These are phyloP conservation scores for Boletus eberwhitei DNA, from an alignment of 768 basidiomycete species.

Conservation along the genomic window DNA sequence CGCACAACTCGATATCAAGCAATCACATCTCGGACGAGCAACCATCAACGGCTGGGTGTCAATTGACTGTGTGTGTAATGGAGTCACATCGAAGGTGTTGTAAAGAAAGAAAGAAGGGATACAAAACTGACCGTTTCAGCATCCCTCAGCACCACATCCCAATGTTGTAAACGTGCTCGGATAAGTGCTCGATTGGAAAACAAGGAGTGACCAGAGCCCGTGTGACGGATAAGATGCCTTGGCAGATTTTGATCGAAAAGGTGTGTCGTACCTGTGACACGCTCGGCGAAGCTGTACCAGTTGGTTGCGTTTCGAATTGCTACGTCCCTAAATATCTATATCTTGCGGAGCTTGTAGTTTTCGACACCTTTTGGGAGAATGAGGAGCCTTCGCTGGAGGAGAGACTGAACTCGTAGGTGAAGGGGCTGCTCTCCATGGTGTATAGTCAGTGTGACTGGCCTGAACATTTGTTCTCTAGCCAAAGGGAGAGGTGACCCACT, in stretches of 20 bases:
- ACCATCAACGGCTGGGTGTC: slow-evolving; percentile 8
- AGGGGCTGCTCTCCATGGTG: background rate
- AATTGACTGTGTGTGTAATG: background rate
- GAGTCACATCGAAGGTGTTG: background rate
- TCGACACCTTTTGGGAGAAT: slow-evolving; percentile 30
- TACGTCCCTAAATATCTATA: slow-evolving; percentile 16
- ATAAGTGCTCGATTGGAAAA: slow-evolving; percentile 7
- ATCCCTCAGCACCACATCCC: slow-evolving; percentile 8
- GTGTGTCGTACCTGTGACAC: too few species aligned
- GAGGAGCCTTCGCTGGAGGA: slow-evolving; percentile 27
- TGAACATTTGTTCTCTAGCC: background rate
- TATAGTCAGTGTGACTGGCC: background rate
- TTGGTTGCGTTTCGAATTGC: slow-evolving; percentile 17
- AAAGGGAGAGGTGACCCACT: background rate
- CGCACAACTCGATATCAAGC: too few species aligned
- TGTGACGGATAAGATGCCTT: background rate
- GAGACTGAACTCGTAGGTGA: slow-evolving; percentile 5
- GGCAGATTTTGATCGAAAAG: too few species aligned
- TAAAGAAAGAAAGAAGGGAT: background rate
- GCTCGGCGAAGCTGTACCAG: slow-evolving; percentile 30
- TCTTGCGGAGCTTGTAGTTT: slow-evolving; percentile 19
- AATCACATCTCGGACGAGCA: background rate
- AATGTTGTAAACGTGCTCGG: slow-evolving; percentile 1
- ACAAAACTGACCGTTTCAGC: slow-evolving; percentile 6
- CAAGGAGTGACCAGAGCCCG: background rate